Conservation (phyloP, 148 eudicot species). For the Vaccinium darrowii region DNA sequence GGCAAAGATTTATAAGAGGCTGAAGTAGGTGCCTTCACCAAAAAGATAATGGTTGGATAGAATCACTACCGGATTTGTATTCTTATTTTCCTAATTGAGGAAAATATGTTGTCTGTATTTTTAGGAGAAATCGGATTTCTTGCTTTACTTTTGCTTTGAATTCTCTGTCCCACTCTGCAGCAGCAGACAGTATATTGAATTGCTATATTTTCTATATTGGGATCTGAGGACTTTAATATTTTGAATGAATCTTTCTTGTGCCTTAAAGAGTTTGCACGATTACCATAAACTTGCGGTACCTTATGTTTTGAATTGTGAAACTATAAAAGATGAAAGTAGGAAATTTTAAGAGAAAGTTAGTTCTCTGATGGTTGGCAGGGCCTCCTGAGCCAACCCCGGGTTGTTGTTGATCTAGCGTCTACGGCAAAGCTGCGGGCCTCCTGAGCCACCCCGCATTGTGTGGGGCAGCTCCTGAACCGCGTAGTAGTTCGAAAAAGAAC, state of each 20-base stretch:
- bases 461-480: too few species aligned
- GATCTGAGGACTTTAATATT: neutral
- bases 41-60: neutral
- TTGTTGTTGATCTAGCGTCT: too few species aligned
- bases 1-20: constrained; percentile 92
- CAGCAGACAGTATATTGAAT: neutral
- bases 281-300: neutral
- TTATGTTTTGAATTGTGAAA: neutral
- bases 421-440: too few species aligned
- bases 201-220: neutral
- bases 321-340: too few species aligned
- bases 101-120: neutral
- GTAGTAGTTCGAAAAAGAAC: too few species aligned
- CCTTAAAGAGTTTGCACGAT: neutral
- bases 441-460: too few species aligned
- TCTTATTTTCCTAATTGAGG: neutral
- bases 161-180: neutral
- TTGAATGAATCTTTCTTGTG: neutral
- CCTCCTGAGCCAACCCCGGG: too few species aligned
- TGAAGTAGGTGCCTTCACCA: constrained; percentile 42
- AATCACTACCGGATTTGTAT: neutral
- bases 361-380: too few species aligned
- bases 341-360: neutral
- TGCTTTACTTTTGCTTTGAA: neutral
- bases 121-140: neutral